Conservation (phyloP, 73 alveolate species). For the Blepharisma japonicum region DNA sequence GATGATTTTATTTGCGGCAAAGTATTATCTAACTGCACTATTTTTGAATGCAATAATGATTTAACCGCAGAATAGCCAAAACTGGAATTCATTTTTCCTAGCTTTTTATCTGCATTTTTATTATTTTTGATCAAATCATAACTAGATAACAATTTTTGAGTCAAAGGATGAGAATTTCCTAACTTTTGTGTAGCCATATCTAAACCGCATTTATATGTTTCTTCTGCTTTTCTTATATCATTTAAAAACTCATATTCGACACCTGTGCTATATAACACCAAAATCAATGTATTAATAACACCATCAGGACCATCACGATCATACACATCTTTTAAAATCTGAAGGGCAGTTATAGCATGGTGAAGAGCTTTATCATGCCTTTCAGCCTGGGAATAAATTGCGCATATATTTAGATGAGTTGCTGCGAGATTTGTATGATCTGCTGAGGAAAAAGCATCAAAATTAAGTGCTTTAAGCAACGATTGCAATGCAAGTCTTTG, state of each 20-base stretch:
- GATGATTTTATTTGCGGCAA: too few relatives aligned
- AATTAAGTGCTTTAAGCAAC: conserved; percentile 25
- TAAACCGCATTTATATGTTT: not conserved
- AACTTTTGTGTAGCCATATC: not conserved
- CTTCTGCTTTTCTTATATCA: not conserved
- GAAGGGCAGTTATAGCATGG: conserved; percentile 30
- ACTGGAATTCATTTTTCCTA: too few relatives aligned
- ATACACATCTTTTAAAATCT: not conserved
- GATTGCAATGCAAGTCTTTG: conserved; percentile 35
- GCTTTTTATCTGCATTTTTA: too few relatives aligned
- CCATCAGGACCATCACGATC: not conserved
- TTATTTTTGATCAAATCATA: not conserved
- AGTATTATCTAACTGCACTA: too few relatives aligned
- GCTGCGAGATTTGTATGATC: not conserved
- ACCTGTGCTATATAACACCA: not conserved
- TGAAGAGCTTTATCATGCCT: conserved; percentile 25
- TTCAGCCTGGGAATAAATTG: conserved; percentile 20
- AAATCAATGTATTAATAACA: not conserved
- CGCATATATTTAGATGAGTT: conserved; percentile 33
- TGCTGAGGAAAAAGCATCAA: conserved; percentile 13
- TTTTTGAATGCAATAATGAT: too few relatives aligned
- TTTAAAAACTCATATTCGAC: conserved; percentile 4
- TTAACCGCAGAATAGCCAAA: too few relatives aligned
- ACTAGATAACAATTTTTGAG: not conserved
- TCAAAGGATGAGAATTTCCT: not conserved